Conservation (phyloP, 306 rosid species). For the Gastrolobium villosum region DNA sequence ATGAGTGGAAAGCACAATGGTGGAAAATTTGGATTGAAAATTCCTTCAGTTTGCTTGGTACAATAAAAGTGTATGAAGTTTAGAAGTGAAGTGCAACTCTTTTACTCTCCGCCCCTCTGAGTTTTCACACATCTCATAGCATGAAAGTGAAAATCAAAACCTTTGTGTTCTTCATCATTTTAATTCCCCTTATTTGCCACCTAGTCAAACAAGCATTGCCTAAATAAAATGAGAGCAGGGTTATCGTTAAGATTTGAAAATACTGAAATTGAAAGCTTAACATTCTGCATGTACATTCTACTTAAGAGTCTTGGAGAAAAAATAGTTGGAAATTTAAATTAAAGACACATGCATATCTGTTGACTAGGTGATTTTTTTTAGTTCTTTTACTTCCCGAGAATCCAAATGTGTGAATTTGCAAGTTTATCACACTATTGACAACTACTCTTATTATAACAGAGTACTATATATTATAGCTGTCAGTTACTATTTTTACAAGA, state of each 20-base stretch:
- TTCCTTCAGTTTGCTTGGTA: not conserved
- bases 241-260: not conserved
- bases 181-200: not conserved
- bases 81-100: not conserved
- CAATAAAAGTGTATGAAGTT: not conserved
- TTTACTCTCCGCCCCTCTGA: not conserved
- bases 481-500: no score
- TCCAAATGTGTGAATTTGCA: no score
- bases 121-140: not conserved
- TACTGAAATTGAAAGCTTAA: not conserved
- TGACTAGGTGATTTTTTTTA: no score
- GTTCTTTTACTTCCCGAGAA: no score
- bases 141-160: not conserved
- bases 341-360: not conserved
- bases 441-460: no score
- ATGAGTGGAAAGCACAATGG: not conserved
- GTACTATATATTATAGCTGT: no score
- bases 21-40: slow-evolving; percentile 11
- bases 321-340: not conserved
- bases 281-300: not conserved
- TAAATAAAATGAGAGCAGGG: not conserved
- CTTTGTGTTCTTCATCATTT: not conserved
- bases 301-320: not conserved
- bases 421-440: no score
- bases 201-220: not conserved